These are phyloP conservation scores for Paramecium caudatum DNA, from an alignment of 73 alveolate genomes.

Conservation along the genomic window DNA sequence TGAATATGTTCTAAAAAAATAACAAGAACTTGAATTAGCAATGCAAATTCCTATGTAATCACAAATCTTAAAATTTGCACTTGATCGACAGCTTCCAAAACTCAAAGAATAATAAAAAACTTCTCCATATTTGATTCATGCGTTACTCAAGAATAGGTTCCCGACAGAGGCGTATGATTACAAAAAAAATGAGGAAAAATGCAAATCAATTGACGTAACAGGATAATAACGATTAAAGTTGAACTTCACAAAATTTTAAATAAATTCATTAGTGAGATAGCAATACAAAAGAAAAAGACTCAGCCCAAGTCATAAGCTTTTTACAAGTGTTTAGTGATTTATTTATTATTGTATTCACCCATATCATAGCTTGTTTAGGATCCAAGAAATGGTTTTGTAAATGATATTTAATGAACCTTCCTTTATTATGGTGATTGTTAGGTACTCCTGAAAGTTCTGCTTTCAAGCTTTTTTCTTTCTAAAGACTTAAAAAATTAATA, in stretches of 20 bases:
- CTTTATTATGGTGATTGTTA: background rate
- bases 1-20: slow-evolving; percentile 24
- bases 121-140: slow-evolving; percentile 37
- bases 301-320: slow-evolving; percentile 52
- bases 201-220: background rate
- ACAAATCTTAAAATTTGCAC: background rate
- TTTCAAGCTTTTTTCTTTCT: background rate
- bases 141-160: background rate
- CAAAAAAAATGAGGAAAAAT: background rate
- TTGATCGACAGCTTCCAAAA: background rate
- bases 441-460: background rate
- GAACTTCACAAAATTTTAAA: slow-evolving; percentile 7
- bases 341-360: slow-evolving; percentile 23
- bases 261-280: slow-evolving; percentile 26
- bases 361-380: background rate
- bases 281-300: background rate
- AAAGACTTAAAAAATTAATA: background rate
- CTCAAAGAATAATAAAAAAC: background rate
- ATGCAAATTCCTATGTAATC: background rate
- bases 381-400: background rate
- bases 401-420: background rate
- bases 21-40: slow-evolving; percentile 15
- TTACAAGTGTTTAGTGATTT: slow-evolving; percentile 25
- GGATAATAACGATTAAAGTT: background rate
- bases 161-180: background rate